phyloP scores from a whole-genome alignment of 208 protist species.

The Leishmania turanica region DNA sequence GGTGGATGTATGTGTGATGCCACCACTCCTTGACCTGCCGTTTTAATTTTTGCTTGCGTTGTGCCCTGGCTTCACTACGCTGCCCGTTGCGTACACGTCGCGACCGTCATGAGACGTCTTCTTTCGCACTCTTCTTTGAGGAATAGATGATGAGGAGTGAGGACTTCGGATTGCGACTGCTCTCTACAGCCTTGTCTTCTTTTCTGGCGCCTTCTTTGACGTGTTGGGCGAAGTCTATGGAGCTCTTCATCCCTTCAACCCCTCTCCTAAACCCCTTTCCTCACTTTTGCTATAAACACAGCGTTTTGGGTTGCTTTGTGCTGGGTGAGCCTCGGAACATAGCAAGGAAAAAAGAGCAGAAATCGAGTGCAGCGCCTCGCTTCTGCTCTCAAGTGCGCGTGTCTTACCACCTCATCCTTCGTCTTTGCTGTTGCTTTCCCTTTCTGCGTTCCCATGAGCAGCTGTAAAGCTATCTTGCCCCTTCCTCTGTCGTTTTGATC shows the following conservation, averaged over 20 bases:
- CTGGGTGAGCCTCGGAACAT: not conserved
- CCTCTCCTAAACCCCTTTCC: not conserved
- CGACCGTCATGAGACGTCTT: not conserved
- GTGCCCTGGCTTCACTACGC: not conserved
- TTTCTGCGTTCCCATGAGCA: not conserved
- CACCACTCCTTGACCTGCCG: not conserved
- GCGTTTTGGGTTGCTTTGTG: not conserved
- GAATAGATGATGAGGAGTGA: not conserved
- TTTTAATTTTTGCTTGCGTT: not conserved
- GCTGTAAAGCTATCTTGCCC: not conserved
- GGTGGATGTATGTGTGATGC: not conserved
- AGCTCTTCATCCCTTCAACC: not conserved
- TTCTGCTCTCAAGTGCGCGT: not conserved
- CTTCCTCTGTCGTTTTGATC: not conserved
- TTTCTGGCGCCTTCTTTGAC: not conserved
- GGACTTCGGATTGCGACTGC: not conserved
- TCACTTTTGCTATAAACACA: not conserved
- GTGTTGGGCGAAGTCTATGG: not conserved
- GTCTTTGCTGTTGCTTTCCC: not conserved
- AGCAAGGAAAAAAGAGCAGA: not conserved
- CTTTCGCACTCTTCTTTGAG: not conserved
- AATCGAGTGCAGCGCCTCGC: not conserved
- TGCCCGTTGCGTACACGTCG: not conserved
- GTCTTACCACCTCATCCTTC: not conserved
- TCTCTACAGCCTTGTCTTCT: not conserved